Evolutionary conservation across 148 eudicot genomes (phyloP), one percentile per base, ranked within the genome.

Genomic region (Vaccinium vitisidaea): DNA sequence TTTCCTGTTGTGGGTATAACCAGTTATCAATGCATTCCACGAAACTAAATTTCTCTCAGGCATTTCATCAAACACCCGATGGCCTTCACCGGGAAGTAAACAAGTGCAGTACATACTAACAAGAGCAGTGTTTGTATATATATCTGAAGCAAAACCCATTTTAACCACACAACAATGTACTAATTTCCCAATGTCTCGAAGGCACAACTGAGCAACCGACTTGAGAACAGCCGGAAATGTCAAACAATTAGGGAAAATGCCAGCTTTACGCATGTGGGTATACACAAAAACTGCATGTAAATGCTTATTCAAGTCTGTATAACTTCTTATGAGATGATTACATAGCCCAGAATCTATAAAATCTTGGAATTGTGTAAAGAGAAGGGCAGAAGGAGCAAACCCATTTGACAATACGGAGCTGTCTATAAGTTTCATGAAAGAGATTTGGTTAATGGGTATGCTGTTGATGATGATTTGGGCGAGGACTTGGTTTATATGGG

Each of bases 171-270:
- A 19, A 43, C 53, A 75, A 16, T 75, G 78, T 9, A 75, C 19
- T 19, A 25, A 43, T 75, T 9, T 18, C 48, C 78, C 78, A 75
- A 75, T 7, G 13, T 75, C 78, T 43, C 53, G 25, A 43, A 21
- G 78, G 78, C 53, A 39, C 52, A 75, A 75, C 52, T 75, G 78
- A 75, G 78, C 78, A 39, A 75, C 78, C 52, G 78, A 75, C 78
- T 75, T 75, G 52, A 75, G 78, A 43, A 75, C 53, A 43, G 52
- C 78, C 25, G 78, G 78, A 75, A 75, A 75, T 43, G 52, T 75
- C 1, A 23, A 75, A 75, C 10, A 75, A 75, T 75, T 14, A 46
- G 78, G 78, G 1, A 75, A 21, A 75, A 75, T 43, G 8, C 52
- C 78, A 19, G 23, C 52, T 75, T 75, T 75, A 75, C 25, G 13